phyloP scores from a whole-genome alignment of 352 stramenopile species.

The Globisporangium middletonii region DNA sequence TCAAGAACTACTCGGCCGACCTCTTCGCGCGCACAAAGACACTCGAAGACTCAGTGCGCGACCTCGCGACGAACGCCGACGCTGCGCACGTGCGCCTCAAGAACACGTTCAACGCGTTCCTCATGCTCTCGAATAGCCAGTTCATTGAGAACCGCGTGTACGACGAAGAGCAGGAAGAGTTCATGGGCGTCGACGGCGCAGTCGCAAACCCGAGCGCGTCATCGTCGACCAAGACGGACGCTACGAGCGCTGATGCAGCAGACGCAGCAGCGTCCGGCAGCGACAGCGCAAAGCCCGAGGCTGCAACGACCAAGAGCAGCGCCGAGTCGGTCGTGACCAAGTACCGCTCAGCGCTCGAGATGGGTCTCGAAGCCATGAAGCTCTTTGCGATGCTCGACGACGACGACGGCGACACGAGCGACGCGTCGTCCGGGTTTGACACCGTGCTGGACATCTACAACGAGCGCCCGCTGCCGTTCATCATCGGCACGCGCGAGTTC shows the following conservation, averaged over 20 bases:
- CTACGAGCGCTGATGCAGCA: background rate
- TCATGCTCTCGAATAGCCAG: conserved; percentile 84
- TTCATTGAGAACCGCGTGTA: conserved; percentile 89
- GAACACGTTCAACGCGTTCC: conserved; percentile 87
- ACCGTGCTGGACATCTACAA: conserved; percentile 88
- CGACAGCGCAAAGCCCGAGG: conserved; percentile 16
- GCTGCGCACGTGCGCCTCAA: conserved; percentile 64
- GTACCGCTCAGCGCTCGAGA: conserved; percentile 68
- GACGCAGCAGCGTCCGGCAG: conserved; percentile 1
- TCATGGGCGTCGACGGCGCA: conserved; percentile 29
- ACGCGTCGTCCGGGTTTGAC: conserved; percentile 51
- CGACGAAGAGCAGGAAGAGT: conserved; percentile 81
- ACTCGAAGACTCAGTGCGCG: conserved; percentile 63
- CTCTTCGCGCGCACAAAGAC: conserved; percentile 69
- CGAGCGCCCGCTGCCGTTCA: conserved; percentile 78
- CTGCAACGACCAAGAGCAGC: conserved; percentile 18
- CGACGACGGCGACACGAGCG: conserved; percentile 47
- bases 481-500: conserved; percentile 84
- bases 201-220: conserved; percentile 2
- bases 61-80: conserved; percentile 63
- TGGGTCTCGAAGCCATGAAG: conserved; percentile 80
- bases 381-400: conserved; percentile 73
- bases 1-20: conserved; percentile 61
- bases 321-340: conserved; percentile 61
- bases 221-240: conserved; percentile 3